phyloP scores from a whole-genome alignment of 2,329 filamentous ascomycete genomes.

The Epichloe sp. region DNA sequence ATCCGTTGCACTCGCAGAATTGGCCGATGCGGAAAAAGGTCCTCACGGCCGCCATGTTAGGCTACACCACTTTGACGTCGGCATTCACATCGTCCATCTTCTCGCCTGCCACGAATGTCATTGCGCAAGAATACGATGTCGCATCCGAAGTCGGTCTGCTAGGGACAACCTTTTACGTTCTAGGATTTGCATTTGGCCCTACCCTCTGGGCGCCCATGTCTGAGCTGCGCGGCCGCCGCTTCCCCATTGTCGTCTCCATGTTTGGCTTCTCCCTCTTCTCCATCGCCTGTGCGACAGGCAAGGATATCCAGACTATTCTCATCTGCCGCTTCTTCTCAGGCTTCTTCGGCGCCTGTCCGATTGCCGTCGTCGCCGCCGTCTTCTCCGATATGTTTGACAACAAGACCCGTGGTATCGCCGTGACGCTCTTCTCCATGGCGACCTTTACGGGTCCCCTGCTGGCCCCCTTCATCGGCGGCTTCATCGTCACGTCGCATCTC shows the following conservation, averaged over 20 bases:
- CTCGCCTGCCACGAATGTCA: slow-evolving; percentile 46
- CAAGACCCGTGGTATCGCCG: slow-evolving; percentile 39
- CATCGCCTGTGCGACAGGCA: slow-evolving; percentile 48
- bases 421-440: slow-evolving; percentile 31
- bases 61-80: slow-evolving; percentile 58
- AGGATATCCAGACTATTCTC: slow-evolving; percentile 56
- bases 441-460: slow-evolving; percentile 55
- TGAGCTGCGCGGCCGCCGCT: slow-evolving; percentile 54
- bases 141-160: slow-evolving; percentile 48
- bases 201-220: slow-evolving; percentile 61
- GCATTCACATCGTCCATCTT: slow-evolving; percentile 68
- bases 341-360: slow-evolving; percentile 56
- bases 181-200: slow-evolving; percentile 60
- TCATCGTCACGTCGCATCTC: slow-evolving; percentile 46
- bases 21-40: slow-evolving; percentile 73
- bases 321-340: slow-evolving; percentile 63
- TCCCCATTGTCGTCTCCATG: slow-evolving; percentile 48
- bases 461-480: slow-evolving; percentile 57
- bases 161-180: slow-evolving; percentile 56
- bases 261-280: slow-evolving; percentile 60
- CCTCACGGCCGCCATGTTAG: slow-evolving; percentile 52
- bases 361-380: slow-evolving; percentile 57
- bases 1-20: slow-evolving; percentile 78
- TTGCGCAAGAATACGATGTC: slow-evolving; percentile 48
- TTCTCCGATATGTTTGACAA: slow-evolving; percentile 63